Evolutionary conservation across 202 grass and related monocot species (phyloP), one percentile per base, ranked within the genome.

Genomic region (Carex sylvatica): DNA sequence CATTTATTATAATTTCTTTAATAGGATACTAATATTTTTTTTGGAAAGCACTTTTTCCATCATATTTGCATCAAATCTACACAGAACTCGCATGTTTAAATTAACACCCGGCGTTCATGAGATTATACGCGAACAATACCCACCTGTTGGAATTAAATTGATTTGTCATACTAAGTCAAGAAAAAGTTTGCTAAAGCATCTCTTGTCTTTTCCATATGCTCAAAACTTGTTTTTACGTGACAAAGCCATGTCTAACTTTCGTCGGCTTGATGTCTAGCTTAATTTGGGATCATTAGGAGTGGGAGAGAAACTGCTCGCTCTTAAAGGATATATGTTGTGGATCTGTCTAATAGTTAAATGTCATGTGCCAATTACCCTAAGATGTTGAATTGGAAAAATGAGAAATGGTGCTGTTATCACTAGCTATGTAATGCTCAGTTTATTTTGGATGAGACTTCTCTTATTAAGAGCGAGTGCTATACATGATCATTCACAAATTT

Each of bases 1-100:
- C 70, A 53, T 71, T 61, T 61, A 20, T 42, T 61, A 30, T 18
- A 73, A 24, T 22, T 28, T 85, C 12, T 18, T 85, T 69, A 28
- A 24, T 58, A 69, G n/a, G 23, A 55, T 10, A 30, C 16, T 83
- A 15, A 30, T 33, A 74, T 24, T 56, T 56, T 62, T 24, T 76
- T 10, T 18, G n/a, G 31, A 33, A 56, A 5, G 30, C 22, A 16
- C 36, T 51, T 31, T 54, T 30, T 54, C 2, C 8, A 24, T 62
- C 59, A 62, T 23, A 62, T 26, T 62, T 62, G 20, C 19, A 24
- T 62, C 13, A 38, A 69, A 36, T 9, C 6, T 56, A 53, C 51
- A 56, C 26, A 76, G 30, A 26, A 19, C 23, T 76, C 14, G 6
- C 10, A 52, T 76, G 5, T 55, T 56, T 76, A 14, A 75, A 55